phyloP scores from a whole-genome alignment of 352 stramenopile genomes.

The Elongisporangium prolatum region DNA sequence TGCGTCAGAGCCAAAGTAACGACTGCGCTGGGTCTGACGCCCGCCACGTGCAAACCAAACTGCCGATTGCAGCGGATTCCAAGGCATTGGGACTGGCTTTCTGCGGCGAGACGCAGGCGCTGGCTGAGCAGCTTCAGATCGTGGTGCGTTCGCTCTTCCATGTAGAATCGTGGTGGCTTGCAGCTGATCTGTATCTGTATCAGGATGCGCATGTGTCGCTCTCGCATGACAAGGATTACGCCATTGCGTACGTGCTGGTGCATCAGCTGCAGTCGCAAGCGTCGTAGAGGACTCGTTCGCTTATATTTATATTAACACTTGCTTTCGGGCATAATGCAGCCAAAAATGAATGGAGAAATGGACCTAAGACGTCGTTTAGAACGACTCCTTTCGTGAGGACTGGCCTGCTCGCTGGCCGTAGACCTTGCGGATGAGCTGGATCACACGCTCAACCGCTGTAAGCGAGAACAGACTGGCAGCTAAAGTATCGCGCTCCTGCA shows the following conservation, averaged over 20 bases:
- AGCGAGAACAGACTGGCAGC: constrained; percentile 46
- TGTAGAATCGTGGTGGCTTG: neutral
- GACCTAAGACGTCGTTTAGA: constrained; percentile 14
- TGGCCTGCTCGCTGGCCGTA: constrained; percentile 48
- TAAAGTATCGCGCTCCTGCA: constrained; percentile 23
- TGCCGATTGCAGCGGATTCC: constrained; percentile 23
- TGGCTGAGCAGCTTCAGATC: constrained; percentile 49
- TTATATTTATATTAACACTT: neutral
- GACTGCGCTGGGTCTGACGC: neutral
- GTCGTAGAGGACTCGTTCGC: neutral
- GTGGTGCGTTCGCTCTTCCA: constrained; percentile 22
- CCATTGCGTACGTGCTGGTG: constrained; percentile 72
- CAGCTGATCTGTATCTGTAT: neutral
- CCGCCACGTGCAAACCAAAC: neutral
- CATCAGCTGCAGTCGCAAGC: constrained; percentile 26
- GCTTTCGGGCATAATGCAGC: neutral
- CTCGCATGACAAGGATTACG: constrained; percentile 82
- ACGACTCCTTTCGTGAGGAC: constrained; percentile 44
- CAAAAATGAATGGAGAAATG: neutral
- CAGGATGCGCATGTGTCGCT: constrained; percentile 68
- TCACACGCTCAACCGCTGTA: constrained; percentile 49
- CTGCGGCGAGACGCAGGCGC: constrained; percentile 41
- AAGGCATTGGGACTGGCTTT: constrained; percentile 52
- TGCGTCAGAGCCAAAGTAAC: constrained; percentile 6
- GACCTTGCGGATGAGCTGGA: constrained; percentile 54